phyloP scores from a whole-genome alignment of 1,139 yeast genomes.

The Candida sanyaensis region DNA sequence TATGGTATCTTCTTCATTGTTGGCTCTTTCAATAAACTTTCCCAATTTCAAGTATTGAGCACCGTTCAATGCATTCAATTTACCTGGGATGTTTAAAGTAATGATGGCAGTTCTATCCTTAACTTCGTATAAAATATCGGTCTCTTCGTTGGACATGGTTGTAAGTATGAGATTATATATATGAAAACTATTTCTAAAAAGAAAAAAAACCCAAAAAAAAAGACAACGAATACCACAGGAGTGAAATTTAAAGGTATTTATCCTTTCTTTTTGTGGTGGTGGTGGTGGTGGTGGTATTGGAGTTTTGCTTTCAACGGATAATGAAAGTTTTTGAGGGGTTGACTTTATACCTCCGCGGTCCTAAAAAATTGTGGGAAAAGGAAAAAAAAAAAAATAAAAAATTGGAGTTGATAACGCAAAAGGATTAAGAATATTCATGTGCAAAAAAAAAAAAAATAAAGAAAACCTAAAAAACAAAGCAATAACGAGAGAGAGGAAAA shows the following conservation, averaged over 20 bases:
- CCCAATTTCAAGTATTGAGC: conserved; percentile 68
- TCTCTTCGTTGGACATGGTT: conserved; percentile 19
- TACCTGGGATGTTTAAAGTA: conserved; percentile 63
- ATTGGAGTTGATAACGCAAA: not conserved
- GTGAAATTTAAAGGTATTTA: not conserved
- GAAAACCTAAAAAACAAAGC: too few species aligned
- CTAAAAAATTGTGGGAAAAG: not conserved
- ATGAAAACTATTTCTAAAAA: not conserved
- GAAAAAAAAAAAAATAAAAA: not conserved
- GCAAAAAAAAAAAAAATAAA: not conserved
- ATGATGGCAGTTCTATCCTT: conserved; percentile 61
- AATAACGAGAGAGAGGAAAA: too few species aligned
- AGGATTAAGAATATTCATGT: not conserved
- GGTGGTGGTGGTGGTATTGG: too few species aligned
- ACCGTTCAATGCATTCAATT: conserved; percentile 68
- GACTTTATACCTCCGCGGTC: not conserved
- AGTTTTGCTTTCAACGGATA: not conserved
- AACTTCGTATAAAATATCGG: conserved; percentile 52
- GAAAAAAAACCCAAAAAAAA: not conserved
- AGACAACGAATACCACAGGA: too few species aligned
- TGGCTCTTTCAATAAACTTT: conserved; percentile 61
- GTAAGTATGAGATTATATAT: not conserved
- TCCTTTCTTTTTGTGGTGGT: not conserved
- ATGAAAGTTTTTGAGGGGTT: not conserved
- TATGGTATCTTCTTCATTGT: conserved; percentile 62